These are phyloP conservation scores for Pleurotus salmoneostramineus DNA, from an alignment of 768 basidiomycete species.

Conservation along the genomic window DNA sequence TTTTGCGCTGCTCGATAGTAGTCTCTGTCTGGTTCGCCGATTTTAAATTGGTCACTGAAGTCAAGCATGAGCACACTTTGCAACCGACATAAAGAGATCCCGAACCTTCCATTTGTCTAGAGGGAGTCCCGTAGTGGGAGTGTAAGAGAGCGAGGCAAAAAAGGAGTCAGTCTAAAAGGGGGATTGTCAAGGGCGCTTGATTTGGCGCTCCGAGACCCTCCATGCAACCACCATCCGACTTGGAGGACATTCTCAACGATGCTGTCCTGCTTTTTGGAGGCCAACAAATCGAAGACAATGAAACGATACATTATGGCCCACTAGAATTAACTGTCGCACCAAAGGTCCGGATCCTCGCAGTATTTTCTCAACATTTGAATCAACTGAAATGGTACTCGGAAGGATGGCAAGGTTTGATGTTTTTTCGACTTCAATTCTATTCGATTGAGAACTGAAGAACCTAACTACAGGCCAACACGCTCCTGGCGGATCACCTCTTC, in stretches of 20 bases:
- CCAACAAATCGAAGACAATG: constrained; percentile 31
- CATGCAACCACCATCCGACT: constrained; percentile 14
- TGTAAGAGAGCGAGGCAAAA: too few relatives aligned
- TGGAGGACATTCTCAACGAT: constrained; percentile 53
- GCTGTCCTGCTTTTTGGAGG: constrained; percentile 49
- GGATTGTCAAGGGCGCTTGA: too few relatives aligned
- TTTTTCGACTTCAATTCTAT: too few relatives aligned
- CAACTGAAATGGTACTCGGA: not conserved
- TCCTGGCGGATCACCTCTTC: constrained; percentile 72
- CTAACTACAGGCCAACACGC: constrained; percentile 52
- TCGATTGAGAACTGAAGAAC: too few relatives aligned
- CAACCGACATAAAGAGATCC: too few relatives aligned
- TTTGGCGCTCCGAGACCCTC: not conserved
- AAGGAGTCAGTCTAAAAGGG: too few relatives aligned
- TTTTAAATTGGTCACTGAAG: too few relatives aligned
- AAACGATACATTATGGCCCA: constrained; percentile 47
- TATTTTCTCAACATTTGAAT: not conserved
- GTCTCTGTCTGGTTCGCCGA: too few relatives aligned
- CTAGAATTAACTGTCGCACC: constrained; percentile 51
- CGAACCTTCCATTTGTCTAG: too few relatives aligned
- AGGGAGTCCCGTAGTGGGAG: too few relatives aligned
- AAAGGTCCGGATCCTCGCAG: constrained; percentile 37
- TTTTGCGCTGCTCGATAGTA: not conserved
- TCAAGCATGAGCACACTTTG: too few relatives aligned
- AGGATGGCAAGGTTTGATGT: constrained; percentile 56